Conservation (phyloP, 2,329 filamentous ascomycete genomes). For the Trichophyton schoenleinii region DNA sequence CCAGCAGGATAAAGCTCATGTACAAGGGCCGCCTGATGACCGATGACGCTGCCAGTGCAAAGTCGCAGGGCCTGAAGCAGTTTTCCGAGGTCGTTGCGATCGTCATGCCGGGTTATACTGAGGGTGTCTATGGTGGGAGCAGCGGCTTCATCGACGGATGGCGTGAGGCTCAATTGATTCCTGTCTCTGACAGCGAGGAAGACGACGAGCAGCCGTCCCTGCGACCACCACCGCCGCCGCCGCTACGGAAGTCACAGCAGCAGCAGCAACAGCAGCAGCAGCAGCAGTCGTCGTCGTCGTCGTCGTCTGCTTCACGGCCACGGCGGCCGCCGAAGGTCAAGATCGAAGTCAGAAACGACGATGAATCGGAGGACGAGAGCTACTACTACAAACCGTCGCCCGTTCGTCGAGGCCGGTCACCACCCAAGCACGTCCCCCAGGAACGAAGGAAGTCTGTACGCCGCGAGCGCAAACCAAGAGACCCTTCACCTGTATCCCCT, state of each 20-base stretch:
- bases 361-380: not conserved
- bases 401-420: not conserved
- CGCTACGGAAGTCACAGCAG: too few species aligned
- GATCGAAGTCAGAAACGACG: not conserved
- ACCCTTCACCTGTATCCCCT: not conserved
- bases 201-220: not conserved
- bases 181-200: not conserved
- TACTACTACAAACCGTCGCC: not conserved
- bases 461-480: not conserved
- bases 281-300: not conserved
- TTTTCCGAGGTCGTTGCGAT: conserved; percentile 37
- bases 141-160: not conserved
- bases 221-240: too few species aligned
- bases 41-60: conserved; percentile 28
- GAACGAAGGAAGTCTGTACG: not conserved
- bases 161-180: not conserved
- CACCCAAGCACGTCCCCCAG: not conserved
- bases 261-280: not conserved
- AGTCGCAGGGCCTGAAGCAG: conserved; percentile 35
- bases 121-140: not conserved
- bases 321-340: not conserved
- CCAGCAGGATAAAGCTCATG: conserved; percentile 30
- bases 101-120: conserved; percentile 14
- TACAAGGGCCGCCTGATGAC: conserved; percentile 37
- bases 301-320: too few species aligned